phyloP scores from a whole-genome alignment of 1,284 basidiomycete species.

The Acaromyces ingoldii region DNA sequence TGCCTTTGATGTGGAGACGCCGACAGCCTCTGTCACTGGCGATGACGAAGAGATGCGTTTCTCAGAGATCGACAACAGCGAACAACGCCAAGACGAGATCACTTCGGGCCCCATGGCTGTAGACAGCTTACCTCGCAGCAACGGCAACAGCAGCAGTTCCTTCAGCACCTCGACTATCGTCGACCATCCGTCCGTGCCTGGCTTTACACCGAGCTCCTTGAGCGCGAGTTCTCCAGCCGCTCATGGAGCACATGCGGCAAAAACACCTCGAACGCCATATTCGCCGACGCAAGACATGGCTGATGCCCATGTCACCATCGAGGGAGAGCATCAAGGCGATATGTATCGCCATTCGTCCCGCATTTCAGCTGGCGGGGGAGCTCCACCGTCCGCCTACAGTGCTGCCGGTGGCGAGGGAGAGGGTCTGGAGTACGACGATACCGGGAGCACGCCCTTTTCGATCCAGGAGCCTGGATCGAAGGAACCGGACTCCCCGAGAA shows the following conservation, averaged over 20 bases:
- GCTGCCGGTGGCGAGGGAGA: too few relatives aligned
- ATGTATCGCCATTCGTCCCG: too few relatives aligned
- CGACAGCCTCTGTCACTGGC: too few relatives aligned
- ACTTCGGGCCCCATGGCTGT: too few relatives aligned
- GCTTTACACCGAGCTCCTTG: constrained; percentile 39
- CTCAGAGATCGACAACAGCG: neutral
- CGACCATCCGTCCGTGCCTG: constrained; percentile 41
- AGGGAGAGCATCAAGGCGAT: constrained; percentile 9
- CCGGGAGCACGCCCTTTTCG: neutral
- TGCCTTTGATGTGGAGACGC: neutral
- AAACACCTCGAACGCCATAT: constrained; percentile 39
- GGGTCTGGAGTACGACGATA: neutral
- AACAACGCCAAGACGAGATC: neutral
- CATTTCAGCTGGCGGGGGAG: too few relatives aligned
- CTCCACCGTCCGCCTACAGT: too few relatives aligned
- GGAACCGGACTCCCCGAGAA: neutral
- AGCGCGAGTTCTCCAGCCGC: constrained; percentile 40
- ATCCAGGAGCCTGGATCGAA: neutral
- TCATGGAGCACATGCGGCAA: constrained; percentile 22
- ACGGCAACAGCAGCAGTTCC: neutral
- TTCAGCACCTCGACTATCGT: constrained; percentile 9
- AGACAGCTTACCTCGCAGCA: neutral
- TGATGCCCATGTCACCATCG: constrained; percentile 20
- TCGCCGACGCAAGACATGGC: constrained; percentile 32
- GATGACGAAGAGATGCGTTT: constrained; percentile 1